Evolutionary conservation across 1,284 basidiomycete genomes (phyloP), one percentile per base, ranked within the genome.

Genomic region (Trichosporon asahii): DNA sequence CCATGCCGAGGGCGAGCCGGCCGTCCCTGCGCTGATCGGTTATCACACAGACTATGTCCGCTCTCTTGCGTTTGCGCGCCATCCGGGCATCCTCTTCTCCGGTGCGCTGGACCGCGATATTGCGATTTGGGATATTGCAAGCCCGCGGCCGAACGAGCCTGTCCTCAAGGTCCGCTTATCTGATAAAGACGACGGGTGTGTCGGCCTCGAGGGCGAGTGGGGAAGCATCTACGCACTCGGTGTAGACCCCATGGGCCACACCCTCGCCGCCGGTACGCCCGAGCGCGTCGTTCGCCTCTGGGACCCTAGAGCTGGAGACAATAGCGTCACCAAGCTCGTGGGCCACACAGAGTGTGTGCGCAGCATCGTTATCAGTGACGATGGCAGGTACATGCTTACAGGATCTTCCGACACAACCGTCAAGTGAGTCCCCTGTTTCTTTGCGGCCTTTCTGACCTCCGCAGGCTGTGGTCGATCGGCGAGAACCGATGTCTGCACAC

Each of bases 341-440:
- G 97, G 96, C 0, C 97, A 99, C 82, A 96, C 95, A 0, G 96
- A 99, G 82, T 98, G 97, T 76, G 94, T 99, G 66, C 88, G 96
- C 4, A 89, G 93, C 0, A 90, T 98, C 64, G 83, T 96, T 60
- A 86, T 98, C 3, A 92, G 91, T 21, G 92, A 95, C 40, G 95
- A 98, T 82, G 90, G 91, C 27, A 88, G 89, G 88, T 94, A 92
- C 92, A 85, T 96, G 66, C 87, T 96, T 44, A 95, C 94, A 18
- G 94, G 92, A 9, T 93, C 91, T 49, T 91, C 94, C 23, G 95
- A 97, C 79, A 91, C 92, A 87, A 85, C 85, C 0, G 80, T 86
- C 79, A 85, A 85, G 77, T 80, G 71, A 69, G 76, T 76, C 57
- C 4, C 35, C 40, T 25, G 21, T 53, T 29, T 7, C 3, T 35